A percentile compares a stretch with the other conserved stretches of the same genome.
These are phyloP conservation scores for Leucocoprinus birnbaumii DNA, from an alignment of 768 basidiomycete genomes.

Conservation along the genomic window DNA sequence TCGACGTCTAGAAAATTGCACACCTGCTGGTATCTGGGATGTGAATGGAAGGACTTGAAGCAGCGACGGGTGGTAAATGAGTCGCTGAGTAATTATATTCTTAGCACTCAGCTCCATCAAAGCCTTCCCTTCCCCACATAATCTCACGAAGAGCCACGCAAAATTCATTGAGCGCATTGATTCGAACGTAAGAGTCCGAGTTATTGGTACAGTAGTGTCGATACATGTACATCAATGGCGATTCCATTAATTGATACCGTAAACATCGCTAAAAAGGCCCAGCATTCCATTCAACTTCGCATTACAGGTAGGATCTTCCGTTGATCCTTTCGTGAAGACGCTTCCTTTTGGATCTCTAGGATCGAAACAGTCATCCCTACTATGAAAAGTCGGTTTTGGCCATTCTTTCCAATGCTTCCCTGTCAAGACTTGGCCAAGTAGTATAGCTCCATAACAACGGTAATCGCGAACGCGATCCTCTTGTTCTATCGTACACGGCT, in stretches of 20 bases:
- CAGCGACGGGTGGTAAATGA: too few relatives aligned
- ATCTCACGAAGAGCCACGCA: too few relatives aligned
- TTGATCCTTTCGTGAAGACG: not conserved
- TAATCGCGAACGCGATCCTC: not conserved
- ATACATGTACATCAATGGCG: too few relatives aligned
- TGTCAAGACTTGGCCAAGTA: not conserved
- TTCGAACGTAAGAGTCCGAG: too few relatives aligned
- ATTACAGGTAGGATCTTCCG: not conserved
- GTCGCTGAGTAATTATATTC: too few relatives aligned
- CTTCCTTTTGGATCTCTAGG: not conserved
- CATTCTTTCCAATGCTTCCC: not conserved
- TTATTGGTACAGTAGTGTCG: too few relatives aligned
- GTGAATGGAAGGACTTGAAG: too few relatives aligned
- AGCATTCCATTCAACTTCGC: not conserved
- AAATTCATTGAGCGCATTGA: too few relatives aligned
- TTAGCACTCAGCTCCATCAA: too few relatives aligned
- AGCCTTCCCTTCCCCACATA: too few relatives aligned
- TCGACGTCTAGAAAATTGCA: too few relatives aligned
- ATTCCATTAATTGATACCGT: not conserved
- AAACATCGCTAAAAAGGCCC: not conserved
- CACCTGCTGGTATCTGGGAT: too few relatives aligned
- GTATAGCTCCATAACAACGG: not conserved
- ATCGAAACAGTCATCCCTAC: conserved; percentile 1
- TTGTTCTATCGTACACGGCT: not conserved
- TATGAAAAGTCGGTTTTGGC: not conserved